These are phyloP conservation scores for Citrus sp. DNA, from an alignment of 345 rosid genomes.

Conservation along the genomic window DNA sequence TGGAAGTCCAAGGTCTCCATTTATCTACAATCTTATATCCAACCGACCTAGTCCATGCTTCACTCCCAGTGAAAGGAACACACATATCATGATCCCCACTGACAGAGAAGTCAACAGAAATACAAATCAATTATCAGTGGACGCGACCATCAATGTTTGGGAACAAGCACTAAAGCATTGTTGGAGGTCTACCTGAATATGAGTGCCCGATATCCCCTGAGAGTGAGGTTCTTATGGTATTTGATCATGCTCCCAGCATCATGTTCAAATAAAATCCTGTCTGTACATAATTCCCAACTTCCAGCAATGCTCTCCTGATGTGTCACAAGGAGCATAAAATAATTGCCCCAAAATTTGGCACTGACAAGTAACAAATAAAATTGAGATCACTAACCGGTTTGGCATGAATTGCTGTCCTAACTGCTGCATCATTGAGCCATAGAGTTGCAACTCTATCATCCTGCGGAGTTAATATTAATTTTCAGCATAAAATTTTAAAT, in stretches of 20 bases:
- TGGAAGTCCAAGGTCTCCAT: slow-evolving; percentile 84
- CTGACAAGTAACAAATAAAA: neutral
- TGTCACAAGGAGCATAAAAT: neutral
- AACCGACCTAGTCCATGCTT: slow-evolving; percentile 87
- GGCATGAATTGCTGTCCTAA: slow-evolving; percentile 76
- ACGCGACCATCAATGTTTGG: neutral
- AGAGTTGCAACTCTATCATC: slow-evolving; percentile 69
- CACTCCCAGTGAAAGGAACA: slow-evolving; percentile 82
- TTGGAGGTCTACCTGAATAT: slow-evolving; percentile 58
- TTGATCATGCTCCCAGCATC: slow-evolving; percentile 82
- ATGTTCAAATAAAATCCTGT: slow-evolving; percentile 31
- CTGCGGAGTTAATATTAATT: slow-evolving; percentile 31
- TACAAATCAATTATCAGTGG: neutral
- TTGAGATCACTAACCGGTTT: slow-evolving; percentile 38
- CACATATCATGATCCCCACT: slow-evolving; percentile 98
- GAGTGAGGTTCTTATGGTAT: slow-evolving; percentile 77
- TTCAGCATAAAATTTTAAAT: neutral
- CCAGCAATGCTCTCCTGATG: slow-evolving; percentile 46
- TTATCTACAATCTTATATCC: slow-evolving; percentile 69
- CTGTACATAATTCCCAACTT: slow-evolving; percentile 50
- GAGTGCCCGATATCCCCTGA: slow-evolving; percentile 67
- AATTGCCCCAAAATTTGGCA: neutral
- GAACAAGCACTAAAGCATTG: neutral
- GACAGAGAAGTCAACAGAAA: neutral
- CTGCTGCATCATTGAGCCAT: slow-evolving; percentile 67